Percentiles rank a stretch among this genome's conserved stretches.
phyloP scores from a whole-genome alignment of 192 early-diverging fungal species.

The Coemansia guatemalensis region DNA sequence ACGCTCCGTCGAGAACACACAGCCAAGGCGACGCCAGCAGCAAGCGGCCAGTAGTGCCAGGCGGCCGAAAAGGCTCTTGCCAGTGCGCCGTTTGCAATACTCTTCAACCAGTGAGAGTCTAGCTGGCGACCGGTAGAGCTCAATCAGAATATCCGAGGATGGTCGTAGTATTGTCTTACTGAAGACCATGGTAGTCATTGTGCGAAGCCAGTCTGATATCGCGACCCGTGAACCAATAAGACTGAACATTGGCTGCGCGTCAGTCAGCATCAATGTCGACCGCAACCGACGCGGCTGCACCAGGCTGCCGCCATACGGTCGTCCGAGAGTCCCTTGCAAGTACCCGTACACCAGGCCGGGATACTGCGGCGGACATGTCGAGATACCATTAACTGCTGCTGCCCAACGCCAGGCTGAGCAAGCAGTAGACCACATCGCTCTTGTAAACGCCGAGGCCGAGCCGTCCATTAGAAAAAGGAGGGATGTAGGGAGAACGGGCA shows the following conservation, averaged over 20 bases:
- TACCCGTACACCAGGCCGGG: constrained; percentile 34
- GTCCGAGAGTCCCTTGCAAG: constrained; percentile 30
- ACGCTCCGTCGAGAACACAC: constrained; percentile 19
- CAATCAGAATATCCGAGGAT: constrained; percentile 17
- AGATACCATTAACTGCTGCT: background rate
- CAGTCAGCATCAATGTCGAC: constrained; percentile 17
- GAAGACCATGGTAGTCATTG: constrained; percentile 27
- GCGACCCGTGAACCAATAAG: constrained; percentile 24
- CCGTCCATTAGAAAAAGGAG: constrained; percentile 5
- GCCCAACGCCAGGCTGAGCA: constrained; percentile 27
- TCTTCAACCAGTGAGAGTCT: constrained; percentile 7
- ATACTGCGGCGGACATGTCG: constrained; percentile 26
- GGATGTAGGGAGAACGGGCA: background rate
- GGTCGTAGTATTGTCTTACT: constrained; percentile 15
- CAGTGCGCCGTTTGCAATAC: constrained; percentile 2
- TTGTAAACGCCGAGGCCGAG: background rate
- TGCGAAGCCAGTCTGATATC: constrained; percentile 26
- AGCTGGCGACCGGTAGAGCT: constrained; percentile 12
- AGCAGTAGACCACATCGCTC: constrained; percentile 13
- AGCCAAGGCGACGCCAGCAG: constrained; percentile 10
- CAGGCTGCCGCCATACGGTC: constrained; percentile 33
- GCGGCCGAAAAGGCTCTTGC: background rate
- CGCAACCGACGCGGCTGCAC: constrained; percentile 16
- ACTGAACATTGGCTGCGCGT: constrained; percentile 27
- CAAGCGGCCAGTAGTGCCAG: constrained; percentile 8